phyloP scores from a whole-genome alignment of 2,329 filamentous ascomycete genomes.

The Aspergillus hortae region DNA sequence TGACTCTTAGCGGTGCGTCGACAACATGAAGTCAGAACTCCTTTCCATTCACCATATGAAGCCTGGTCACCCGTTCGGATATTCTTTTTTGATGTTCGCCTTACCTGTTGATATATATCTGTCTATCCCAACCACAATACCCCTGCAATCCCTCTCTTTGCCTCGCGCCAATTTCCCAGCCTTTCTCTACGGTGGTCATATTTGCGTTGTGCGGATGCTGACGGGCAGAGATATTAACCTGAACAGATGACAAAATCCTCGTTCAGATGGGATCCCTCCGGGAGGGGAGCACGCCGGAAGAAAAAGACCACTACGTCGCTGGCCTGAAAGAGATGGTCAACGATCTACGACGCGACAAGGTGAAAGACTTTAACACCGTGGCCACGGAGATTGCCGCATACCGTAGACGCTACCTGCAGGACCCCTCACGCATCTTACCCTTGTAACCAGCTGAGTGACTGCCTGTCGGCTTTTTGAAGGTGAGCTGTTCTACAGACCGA shows the following conservation, averaged over 20 bases:
- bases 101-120: background rate
- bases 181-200: constrained; percentile 13
- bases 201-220: constrained; percentile 34
- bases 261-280: constrained; percentile 47
- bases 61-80: too few species aligned
- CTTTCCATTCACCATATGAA: constrained; percentile 3
- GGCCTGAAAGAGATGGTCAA: constrained; percentile 49
- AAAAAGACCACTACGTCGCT: constrained; percentile 41
- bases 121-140: background rate
- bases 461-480: constrained; percentile 13
- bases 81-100: too few species aligned
- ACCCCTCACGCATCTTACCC: constrained; percentile 43
- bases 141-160: background rate
- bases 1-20: constrained; percentile 72
- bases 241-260: constrained; percentile 50
- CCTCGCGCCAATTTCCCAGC: background rate
- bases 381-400: constrained; percentile 49
- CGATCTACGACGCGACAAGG: constrained; percentile 46
- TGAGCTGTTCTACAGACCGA: constrained; percentile 17
- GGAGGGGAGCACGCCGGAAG: constrained; percentile 44
- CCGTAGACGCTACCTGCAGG: constrained; percentile 48
- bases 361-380: constrained; percentile 49
- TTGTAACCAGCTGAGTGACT: constrained; percentile 33
- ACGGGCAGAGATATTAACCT: constrained; percentile 38
- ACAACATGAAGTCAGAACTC: constrained; percentile 22